Base-by-base conservation (phyloP, 2,329 filamentous ascomycete species). In the Aspergillus awamori region DNA sequence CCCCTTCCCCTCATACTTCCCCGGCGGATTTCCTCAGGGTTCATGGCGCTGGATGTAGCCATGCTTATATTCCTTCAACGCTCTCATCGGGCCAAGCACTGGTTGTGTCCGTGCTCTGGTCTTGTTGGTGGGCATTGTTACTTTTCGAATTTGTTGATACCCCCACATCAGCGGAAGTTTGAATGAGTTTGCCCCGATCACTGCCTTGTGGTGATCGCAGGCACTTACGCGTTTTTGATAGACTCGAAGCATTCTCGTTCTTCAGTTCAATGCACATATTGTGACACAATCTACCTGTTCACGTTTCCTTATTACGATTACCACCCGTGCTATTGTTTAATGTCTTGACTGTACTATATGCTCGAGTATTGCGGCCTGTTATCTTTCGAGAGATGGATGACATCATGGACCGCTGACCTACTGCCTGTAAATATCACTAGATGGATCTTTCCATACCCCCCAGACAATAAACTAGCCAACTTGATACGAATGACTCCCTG, bases 111-210 rank as follows among this genome's bases (percentile, higher is more conserved):
- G 39, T 57, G 57, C 38, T 49, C 58, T 51, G 52, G 36, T 58
- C 38, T 63, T 58, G 61, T 54, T 57, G 57, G 55, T 60, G 58
- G 61, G 61, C 56, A 56, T 65, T 65, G 58, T 57, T 65, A 49
- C 56, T 62, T 66, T 38, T 64, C 62, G 57, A 61, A 49, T 67
- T 69, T 68, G 67, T 69, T 69, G 67, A 69, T 69, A 69, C 65
- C 66, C 47, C 66, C 67, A 58, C 61, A 63, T 60, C 59, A 67
- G 67, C 61, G 63, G 60, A 59, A 69, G 58, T 66, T 66, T 63
- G 65, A 59, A 66, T 63, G 67, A 65, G 64, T 62, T 66, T 58
- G 53, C 33, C 48, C 62, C 55, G 56, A 62, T 62, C 54, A 51
- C 59, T 47, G 57, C 28, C 51, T 52, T 55, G 57, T 36, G 55